Percentiles rank a stretch among this genome's conserved stretches.
phyloP scores from a whole-genome alignment of 441 rosid genomes.

The Sinapis alba region DNA sequence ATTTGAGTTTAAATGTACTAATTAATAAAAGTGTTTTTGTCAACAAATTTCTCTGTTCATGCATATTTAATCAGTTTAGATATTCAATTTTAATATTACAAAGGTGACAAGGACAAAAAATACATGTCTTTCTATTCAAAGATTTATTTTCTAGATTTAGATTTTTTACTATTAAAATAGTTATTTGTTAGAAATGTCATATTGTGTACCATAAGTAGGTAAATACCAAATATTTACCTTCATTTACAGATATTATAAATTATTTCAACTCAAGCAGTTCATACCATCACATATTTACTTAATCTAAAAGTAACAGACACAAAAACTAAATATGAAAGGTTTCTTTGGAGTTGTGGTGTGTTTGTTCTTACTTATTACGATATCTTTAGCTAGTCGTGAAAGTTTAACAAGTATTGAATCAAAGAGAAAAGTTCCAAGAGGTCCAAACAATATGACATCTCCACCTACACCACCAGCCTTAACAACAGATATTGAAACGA shows the following conservation, averaged over 20 bases:
- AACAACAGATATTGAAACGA: not conserved
- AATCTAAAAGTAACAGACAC: not conserved
- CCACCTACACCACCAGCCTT: not conserved
- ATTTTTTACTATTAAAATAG: not conserved
- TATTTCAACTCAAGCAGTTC: not conserved
- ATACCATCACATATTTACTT: not conserved
- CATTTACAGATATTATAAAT: not conserved
- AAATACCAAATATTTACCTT: not conserved
- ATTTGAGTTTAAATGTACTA: no score
- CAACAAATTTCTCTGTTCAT: no score
- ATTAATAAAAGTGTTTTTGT: no score
- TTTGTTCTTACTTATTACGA: not conserved
- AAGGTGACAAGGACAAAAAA: no score
- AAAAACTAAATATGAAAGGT: conserved; percentile 1
- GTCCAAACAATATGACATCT: not conserved
- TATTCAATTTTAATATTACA: no score
- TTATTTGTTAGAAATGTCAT: not conserved
- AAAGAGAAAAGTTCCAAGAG: not conserved
- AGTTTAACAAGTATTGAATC: not conserved
- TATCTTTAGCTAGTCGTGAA: conserved; percentile 14
- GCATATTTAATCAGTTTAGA: no score
- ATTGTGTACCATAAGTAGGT: not conserved
- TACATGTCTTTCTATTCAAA: no score
- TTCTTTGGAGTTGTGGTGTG: conserved; percentile 4
- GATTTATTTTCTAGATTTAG: no score